Percentiles rank a stretch among this genome's conserved stretches.
These are phyloP conservation scores for Lojkania enalia DNA, from an alignment of 2,329 filamentous ascomycete genomes.

Conservation along the genomic window DNA sequence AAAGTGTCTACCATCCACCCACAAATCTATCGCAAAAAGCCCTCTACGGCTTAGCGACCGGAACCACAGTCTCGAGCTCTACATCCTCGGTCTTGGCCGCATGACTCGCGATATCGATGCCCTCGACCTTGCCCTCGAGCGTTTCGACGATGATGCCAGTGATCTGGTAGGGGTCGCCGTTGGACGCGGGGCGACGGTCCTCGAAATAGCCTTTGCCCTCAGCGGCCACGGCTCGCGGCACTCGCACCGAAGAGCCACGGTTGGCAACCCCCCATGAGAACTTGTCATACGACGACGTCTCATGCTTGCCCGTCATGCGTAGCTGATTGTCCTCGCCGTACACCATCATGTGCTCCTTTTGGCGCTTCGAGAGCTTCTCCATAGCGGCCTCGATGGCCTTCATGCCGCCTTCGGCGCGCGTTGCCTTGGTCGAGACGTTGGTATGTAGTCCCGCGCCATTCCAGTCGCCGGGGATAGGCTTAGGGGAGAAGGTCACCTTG, in stretches of 20 bases:
- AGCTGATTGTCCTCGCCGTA: slow-evolving; percentile 96
- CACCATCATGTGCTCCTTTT: slow-evolving; percentile 71
- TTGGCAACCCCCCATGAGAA: slow-evolving; percentile 96
- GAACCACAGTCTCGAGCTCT: slow-evolving; percentile 41
- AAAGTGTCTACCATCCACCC: too few relatives aligned
- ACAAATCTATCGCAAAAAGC: too few relatives aligned
- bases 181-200: slow-evolving; percentile 68
- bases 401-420: slow-evolving; percentile 91
- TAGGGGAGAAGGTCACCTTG: slow-evolving; percentile 93
- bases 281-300: slow-evolving; percentile 90
- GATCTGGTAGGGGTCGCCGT: slow-evolving; percentile 84
- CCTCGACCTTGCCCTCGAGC: slow-evolving; percentile 55
- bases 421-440: slow-evolving; percentile 90
- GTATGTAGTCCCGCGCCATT: slow-evolving; percentile 93
- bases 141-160: slow-evolving; percentile 81
- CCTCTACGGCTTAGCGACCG: slow-evolving; percentile 33
- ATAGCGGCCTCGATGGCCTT: slow-evolving; percentile 85
- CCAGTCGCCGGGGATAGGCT: slow-evolving; percentile 95
- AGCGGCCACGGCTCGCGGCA: slow-evolving; percentile 80
- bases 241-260: slow-evolving; percentile 91
- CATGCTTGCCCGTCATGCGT: slow-evolving; percentile 89
- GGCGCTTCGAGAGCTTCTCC: slow-evolving; percentile 56
- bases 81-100: slow-evolving; percentile 37
- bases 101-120: slow-evolving; percentile 51
- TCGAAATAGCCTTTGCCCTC: slow-evolving; percentile 97